Evolutionary conservation across 2,329 filamentous ascomycete genomes (phyloP).

Genomic region (Penicillium italicum): DNA sequence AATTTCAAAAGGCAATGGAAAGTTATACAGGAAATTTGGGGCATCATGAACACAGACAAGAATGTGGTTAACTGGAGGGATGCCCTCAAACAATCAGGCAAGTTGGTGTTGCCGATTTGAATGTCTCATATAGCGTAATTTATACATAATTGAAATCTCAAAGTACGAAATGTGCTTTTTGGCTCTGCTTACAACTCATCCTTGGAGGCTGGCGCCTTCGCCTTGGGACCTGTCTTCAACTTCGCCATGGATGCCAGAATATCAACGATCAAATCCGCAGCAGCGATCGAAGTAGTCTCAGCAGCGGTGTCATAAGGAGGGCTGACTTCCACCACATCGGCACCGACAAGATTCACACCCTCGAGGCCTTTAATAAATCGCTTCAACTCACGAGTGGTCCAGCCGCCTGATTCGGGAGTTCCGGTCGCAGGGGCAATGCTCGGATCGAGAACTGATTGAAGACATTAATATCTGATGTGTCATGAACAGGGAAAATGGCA

Average conservation of each 20-base stretch:
- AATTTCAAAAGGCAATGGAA: constrained; percentile 21
- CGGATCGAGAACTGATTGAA: constrained; percentile 26
- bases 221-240: background rate
- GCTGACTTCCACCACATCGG: constrained; percentile 45
- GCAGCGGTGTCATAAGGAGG: constrained; percentile 33
- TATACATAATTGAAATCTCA: background rate
- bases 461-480: background rate
- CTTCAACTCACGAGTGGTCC: constrained; percentile 22
- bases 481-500: background rate
- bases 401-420: constrained; percentile 24
- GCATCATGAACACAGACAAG: constrained; percentile 13
- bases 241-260: constrained; percentile 30
- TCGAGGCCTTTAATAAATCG: constrained; percentile 19
- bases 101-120: constrained; percentile 19
- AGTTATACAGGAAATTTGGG: constrained; percentile 20
- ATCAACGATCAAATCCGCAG: constrained; percentile 30
- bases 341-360: constrained; percentile 20
- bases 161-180: background rate
- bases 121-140: background rate
- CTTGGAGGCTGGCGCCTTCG: background rate
- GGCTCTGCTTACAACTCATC: background rate
- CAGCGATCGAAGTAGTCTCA: constrained; percentile 29
- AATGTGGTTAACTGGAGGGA: constrained; percentile 17
- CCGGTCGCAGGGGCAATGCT: constrained; percentile 35
- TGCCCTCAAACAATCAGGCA: constrained; percentile 14